These are phyloP conservation scores for Tulasnella sp. DNA, from an alignment of 768 basidiomycete species.

Conservation along the genomic window DNA sequence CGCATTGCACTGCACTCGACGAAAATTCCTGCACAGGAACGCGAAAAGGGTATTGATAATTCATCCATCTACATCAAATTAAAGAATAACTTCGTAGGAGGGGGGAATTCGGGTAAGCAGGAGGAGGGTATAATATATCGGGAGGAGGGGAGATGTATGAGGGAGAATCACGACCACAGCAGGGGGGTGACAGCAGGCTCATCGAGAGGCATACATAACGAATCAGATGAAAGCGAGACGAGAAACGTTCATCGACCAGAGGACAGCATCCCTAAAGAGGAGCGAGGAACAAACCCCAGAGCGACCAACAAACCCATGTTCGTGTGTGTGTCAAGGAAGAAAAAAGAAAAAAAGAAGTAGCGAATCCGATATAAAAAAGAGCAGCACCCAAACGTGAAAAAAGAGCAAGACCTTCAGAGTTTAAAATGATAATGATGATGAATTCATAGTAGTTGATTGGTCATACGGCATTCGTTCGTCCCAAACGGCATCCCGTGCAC, in stretches of 20 bases:
- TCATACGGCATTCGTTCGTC: not conserved
- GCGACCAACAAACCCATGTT: not conserved
- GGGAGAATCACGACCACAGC: not conserved
- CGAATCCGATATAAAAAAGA: not conserved
- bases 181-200: not conserved
- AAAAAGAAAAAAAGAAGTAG: not conserved
- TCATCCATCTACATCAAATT: conserved; percentile 3
- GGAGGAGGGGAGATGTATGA: not conserved
- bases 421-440: not conserved
- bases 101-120: not conserved
- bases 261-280: not conserved
- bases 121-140: not conserved
- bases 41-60: not conserved
- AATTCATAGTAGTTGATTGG: conserved; percentile 2
- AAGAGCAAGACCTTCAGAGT: conserved; percentile 4
- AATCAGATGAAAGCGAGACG: not conserved
- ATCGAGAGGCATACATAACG: not conserved
- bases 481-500: not conserved
- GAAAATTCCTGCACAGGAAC: not conserved
- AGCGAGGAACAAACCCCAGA: not conserved
- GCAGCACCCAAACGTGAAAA: not conserved
- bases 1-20: not conserved
- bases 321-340: not conserved
- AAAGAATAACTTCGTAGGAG: conserved; percentile 4
- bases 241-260: not conserved